Base-by-base conservation (phyloP, 345 rosid species). In the Orychophragmus violaceus region DNA sequence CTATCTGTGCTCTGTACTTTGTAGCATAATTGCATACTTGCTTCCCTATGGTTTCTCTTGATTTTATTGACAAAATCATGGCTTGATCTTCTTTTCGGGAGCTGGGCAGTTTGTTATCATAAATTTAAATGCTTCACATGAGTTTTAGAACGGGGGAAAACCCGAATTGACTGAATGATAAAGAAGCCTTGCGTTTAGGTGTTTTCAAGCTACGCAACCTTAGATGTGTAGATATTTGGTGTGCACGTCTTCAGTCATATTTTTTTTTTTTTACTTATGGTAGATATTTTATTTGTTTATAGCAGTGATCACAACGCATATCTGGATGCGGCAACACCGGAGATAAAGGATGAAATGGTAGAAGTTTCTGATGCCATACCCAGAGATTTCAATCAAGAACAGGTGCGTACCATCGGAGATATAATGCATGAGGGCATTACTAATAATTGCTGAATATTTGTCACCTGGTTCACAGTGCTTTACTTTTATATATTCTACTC, bases 281-380 rank as follows among this genome's bases (percentile, higher is more conserved):
- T 25, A 27, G n/a, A 55, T 39, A 59, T 61, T 59, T 8, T 69
- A 71, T 75, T 42, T 69, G 57, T 52, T 78, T 75, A 75, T 86
- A 90, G 97, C 63, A 69, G 22, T 76, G 81, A 78, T 76, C 77
- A 80, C 69, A 79, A 77, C 62, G 79, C 69, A 7, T 83, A 81
- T 69, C 59, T 49, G 59, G 76, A 74, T 52, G 70, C 77, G 49
- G 60, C 52, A 74, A 68, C 73, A 55, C 69, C 60, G 1, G 74
- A 69, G 69, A 72, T 76, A 54, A 65, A 61, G 57, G 83, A 74
- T 32, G 62, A 59, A 62, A 22, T 22, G 48, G 64, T 27, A 54
- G 79, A 68, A 28, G 66, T 63, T 48, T 75, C 69, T 29, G 91
- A 81, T 72, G 77, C 79, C 23, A 46, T 70, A 63, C 77, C 70